Percentiles rank a stretch among this genome's conserved stretches.
Conservation (phyloP, 805 yeast species). For the Candida maltosa region DNA sequence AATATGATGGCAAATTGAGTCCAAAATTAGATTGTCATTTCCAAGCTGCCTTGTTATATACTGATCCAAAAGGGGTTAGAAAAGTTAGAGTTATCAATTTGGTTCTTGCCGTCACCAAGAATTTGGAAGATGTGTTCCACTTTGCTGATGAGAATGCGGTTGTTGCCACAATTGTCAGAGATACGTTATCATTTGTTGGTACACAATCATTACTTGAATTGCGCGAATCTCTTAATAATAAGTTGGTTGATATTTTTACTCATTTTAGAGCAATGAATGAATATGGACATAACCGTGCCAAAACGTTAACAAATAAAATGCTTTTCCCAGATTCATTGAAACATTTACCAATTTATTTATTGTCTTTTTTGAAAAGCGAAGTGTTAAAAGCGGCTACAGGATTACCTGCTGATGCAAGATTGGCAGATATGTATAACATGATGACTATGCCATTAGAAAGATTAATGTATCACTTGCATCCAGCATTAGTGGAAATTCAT, state of each 20-base stretch:
- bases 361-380: constrained; percentile 67
- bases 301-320: constrained; percentile 51
- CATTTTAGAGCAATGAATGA: constrained; percentile 50
- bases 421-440: constrained; percentile 51
- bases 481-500: constrained; percentile 75
- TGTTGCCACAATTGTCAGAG: constrained; percentile 37
- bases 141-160: constrained; percentile 67
- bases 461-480: constrained; percentile 69
- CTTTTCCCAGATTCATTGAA: constrained; percentile 79
- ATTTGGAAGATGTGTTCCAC: constrained; percentile 68
- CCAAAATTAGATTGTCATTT: constrained; percentile 78
- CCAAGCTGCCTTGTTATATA: constrained; percentile 86
- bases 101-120: constrained; percentile 76
- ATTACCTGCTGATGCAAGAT: constrained; percentile 60
- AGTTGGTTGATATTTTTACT: constrained; percentile 44
- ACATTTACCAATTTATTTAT: constrained; percentile 62
- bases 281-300: constrained; percentile 31
- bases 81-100: constrained; percentile 84
- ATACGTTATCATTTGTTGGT: constrained; percentile 38
- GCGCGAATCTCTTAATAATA: constrained; percentile 35
- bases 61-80: constrained; percentile 71
- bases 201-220: constrained; percentile 35
- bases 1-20: constrained; percentile 72
- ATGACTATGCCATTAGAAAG: constrained; percentile 52
- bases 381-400: constrained; percentile 53